Evolutionary conservation across 2,329 filamentous ascomycete species (phyloP).

Genomic region (Paracoccidioides lutzii): DNA sequence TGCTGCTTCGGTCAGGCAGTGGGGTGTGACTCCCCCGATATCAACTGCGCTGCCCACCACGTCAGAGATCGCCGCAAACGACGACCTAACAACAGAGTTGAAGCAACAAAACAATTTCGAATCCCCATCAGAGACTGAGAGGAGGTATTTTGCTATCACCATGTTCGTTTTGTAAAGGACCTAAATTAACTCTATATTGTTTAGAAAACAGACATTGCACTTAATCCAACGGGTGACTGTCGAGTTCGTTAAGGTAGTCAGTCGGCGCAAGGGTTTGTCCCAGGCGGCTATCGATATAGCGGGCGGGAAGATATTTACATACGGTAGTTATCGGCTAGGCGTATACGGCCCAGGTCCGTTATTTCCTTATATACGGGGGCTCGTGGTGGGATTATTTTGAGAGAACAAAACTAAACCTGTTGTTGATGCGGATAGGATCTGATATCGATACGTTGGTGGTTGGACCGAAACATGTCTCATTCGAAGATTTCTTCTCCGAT

Average conservation of each 20-base stretch:
- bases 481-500: constrained; percentile 81
- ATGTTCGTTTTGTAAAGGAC: not conserved
- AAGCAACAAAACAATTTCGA: constrained; percentile 89
- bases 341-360: constrained; percentile 66
- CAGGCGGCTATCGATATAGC: constrained; percentile 68
- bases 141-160: constrained; percentile 47
- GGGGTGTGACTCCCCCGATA: constrained; percentile 75
- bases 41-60: constrained; percentile 64
- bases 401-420: not conserved
- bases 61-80: constrained; percentile 62
- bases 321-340: constrained; percentile 86
- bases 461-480: constrained; percentile 74
- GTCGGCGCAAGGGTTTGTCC: constrained; percentile 58
- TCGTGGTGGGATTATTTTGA: not conserved
- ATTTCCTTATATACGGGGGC: not conserved
- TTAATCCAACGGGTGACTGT: constrained; percentile 68
- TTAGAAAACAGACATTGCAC: constrained; percentile 57
- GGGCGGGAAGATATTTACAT: constrained; percentile 87
- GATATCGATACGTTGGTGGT: constrained; percentile 97
- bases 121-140: constrained; percentile 64
- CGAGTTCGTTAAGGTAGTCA: constrained; percentile 76
- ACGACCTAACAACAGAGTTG: constrained; percentile 69
- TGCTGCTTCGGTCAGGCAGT: constrained; percentile 32
- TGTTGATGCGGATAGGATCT: constrained; percentile 47
- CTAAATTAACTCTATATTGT: not conserved